A percentile compares a stretch with the other conserved stretches of the same genome.
Conservation (phyloP, 2,329 filamentous ascomycete species). For the Anthostomella pinea region DNA sequence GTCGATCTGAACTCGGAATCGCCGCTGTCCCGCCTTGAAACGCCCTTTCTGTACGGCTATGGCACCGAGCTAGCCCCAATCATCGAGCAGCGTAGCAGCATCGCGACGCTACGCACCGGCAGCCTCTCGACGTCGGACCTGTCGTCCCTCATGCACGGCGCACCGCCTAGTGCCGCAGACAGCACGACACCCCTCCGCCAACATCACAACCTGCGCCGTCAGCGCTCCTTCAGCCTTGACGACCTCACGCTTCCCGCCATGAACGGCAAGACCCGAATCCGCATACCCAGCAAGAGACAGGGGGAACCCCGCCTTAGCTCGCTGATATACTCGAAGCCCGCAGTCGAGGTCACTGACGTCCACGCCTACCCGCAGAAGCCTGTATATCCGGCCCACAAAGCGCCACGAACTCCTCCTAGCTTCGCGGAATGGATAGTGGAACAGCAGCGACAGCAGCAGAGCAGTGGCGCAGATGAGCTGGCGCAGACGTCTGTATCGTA, state of each 20-base stretch:
- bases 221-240: slow-evolving; percentile 34
- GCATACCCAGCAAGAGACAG: slow-evolving; percentile 3
- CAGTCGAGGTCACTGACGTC: slow-evolving; percentile 23
- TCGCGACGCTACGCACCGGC: slow-evolving; percentile 31
- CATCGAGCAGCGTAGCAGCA: slow-evolving; percentile 39
- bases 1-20: slow-evolving; percentile 29
- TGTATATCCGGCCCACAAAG: slow-evolving; percentile 20
- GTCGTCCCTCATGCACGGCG: slow-evolving; percentile 26
- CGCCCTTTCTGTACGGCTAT: slow-evolving; percentile 37
- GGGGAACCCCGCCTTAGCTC: slow-evolving; percentile 3
- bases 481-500: background rate
- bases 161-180: slow-evolving; percentile 12
- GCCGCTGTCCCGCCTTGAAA: slow-evolving; percentile 28
- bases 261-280: background rate
- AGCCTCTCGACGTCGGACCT: slow-evolving; percentile 28
- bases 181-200: background rate
- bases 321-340: slow-evolving; percentile 17
- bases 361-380: slow-evolving; percentile 29
- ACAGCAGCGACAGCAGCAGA: slow-evolving; percentile 4
- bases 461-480: slow-evolving; percentile 6
- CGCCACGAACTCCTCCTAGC: slow-evolving; percentile 11
- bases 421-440: slow-evolving; percentile 8
- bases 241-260: slow-evolving; percentile 20
- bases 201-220: slow-evolving; percentile 23
- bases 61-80: slow-evolving; percentile 40